Percentiles rank a stretch among this genome's conserved stretches.
phyloP scores from a whole-genome alignment of 768 basidiomycete species.

The Boletus vermiculosoides region DNA sequence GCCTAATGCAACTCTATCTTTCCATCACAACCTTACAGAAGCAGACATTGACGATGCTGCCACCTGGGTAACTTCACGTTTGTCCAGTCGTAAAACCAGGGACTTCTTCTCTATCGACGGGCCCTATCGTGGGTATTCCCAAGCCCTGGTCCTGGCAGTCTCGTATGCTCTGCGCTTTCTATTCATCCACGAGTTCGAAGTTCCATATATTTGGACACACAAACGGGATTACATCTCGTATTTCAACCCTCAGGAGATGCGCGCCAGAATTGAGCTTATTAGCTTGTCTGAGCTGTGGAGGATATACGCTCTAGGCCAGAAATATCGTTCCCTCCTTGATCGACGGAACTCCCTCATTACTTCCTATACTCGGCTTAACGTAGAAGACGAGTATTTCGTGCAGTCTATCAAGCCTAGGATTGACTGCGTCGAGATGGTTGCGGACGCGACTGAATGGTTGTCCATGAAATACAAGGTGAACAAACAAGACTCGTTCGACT shows the following conservation, averaged over 20 bases:
- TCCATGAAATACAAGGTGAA: constrained; percentile 78
- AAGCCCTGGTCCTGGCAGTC: constrained; percentile 75
- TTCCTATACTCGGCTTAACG: constrained; percentile 66
- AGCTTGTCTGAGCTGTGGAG: constrained; percentile 83
- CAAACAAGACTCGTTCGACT: constrained; percentile 58
- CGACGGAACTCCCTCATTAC: constrained; percentile 60
- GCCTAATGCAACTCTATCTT: constrained; percentile 54
- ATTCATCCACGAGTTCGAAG: constrained; percentile 87
- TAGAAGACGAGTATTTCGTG: constrained; percentile 75
- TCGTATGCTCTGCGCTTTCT: constrained; percentile 75
- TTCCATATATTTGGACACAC: constrained; percentile 93
- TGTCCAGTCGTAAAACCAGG: constrained; percentile 67
- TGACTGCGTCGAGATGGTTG: constrained; percentile 83
- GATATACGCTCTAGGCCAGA: constrained; percentile 85
- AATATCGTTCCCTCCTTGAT: constrained; percentile 83
- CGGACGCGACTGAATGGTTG: constrained; percentile 91
- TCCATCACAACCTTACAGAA: constrained; percentile 62
- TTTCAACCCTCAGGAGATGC: constrained; percentile 67
- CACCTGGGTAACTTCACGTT: constrained; percentile 80
- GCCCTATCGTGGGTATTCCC: constrained; percentile 54
- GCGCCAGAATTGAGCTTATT: constrained; percentile 68
- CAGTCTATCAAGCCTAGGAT: constrained; percentile 62
- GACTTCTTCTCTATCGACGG: constrained; percentile 73
- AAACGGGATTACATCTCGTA: constrained; percentile 87
- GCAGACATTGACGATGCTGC: constrained; percentile 79